Conservation (phyloP, 1,139 yeast species). For the Suhomyces taliae region DNA sequence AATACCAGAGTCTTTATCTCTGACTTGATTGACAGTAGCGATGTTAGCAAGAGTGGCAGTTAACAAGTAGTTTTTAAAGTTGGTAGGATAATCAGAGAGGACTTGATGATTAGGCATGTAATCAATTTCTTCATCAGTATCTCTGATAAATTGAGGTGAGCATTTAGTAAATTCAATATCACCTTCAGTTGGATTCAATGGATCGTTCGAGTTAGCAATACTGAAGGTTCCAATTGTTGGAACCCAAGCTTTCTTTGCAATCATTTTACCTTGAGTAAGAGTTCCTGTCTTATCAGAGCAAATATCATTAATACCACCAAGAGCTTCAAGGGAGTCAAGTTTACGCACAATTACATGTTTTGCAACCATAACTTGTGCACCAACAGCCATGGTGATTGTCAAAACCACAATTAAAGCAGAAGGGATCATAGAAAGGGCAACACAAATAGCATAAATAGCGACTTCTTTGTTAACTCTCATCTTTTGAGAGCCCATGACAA, state of each 20-base stretch:
- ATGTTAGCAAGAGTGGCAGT: constrained; percentile 38
- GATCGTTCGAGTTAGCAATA: constrained; percentile 34
- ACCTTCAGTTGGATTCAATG: constrained; percentile 43
- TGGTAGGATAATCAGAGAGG: constrained; percentile 11
- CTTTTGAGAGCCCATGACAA: constrained; percentile 39
- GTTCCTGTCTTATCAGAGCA: constrained; percentile 60
- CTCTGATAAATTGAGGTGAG: constrained; percentile 27
- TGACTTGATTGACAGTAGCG: constrained; percentile 29
- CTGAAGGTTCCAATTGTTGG: constrained; percentile 38
- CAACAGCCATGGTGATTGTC: constrained; percentile 51
- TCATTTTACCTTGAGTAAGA: constrained; percentile 51
- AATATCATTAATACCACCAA: constrained; percentile 51
- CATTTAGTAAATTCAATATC: constrained; percentile 24
- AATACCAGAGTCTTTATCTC: constrained; percentile 27
- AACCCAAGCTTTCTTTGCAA: constrained; percentile 38
- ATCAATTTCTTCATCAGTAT: constrained; percentile 34
- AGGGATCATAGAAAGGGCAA: constrained; percentile 55
- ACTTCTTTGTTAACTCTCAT: constrained; percentile 42
- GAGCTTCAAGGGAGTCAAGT: constrained; percentile 46
- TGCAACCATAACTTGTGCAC: constrained; percentile 49
- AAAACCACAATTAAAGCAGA: constrained; percentile 57
- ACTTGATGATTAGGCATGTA: constrained; percentile 16
- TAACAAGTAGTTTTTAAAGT: constrained; percentile 24
- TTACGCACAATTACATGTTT: constrained; percentile 48
- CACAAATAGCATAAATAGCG: constrained; percentile 42